Conservation (phyloP, 441 rosid genomes). For the Aleurites moluccanus region DNA sequence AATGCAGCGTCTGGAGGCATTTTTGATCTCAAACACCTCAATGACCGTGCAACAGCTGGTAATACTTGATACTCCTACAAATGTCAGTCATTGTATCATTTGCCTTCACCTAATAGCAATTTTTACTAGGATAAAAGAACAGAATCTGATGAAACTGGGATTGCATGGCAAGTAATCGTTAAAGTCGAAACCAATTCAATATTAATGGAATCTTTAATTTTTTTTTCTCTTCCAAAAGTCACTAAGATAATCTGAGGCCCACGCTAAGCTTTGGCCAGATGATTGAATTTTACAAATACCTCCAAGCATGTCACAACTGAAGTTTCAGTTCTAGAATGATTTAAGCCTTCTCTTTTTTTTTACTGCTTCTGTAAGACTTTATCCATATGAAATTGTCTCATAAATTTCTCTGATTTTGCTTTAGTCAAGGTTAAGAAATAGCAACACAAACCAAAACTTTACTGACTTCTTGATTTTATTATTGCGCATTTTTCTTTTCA, state of each 20-base stretch:
- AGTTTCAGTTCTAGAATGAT: neutral
- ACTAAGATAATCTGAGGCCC: neutral
- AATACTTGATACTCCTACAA: constrained; percentile 21
- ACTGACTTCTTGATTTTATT: neutral
- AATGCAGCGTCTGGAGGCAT: constrained; percentile 79
- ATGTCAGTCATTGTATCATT: neutral
- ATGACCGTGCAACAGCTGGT: constrained; percentile 64
- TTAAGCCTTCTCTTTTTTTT: neutral
- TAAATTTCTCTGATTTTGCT: neutral
- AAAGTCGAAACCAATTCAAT: neutral
- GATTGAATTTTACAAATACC: neutral
- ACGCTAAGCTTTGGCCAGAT: too few relatives aligned
- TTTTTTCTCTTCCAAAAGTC: neutral
- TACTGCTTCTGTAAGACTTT: neutral
- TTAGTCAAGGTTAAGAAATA: neutral
- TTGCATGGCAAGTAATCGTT: neutral
- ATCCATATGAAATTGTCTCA: neutral
- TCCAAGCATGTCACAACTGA: neutral
- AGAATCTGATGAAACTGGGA: neutral
- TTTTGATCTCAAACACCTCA: constrained; percentile 70
- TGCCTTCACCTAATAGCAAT: neutral
- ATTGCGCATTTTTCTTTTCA: neutral
- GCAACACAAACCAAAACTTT: neutral
- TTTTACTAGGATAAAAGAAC: neutral
- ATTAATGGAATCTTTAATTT: neutral